These are phyloP conservation scores for Zizania palustris DNA, from an alignment of 202 grass and related monocot species.

Conservation along the genomic window DNA sequence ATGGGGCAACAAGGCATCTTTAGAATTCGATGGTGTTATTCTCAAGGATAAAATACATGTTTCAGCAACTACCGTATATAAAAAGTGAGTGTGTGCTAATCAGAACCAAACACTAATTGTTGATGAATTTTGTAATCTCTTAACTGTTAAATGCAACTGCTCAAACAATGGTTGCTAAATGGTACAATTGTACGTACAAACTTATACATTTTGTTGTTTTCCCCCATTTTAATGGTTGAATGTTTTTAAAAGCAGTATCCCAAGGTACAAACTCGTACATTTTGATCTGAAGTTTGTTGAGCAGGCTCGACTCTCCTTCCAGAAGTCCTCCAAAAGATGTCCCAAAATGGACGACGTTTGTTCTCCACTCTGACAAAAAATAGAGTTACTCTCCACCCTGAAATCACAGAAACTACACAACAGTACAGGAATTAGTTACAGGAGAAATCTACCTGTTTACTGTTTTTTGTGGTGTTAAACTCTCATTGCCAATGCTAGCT, in stretches of 20 bases:
- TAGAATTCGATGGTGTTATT: too few relatives aligned
- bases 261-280: conserved; percentile 53
- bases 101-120: neutral
- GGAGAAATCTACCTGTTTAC: conserved; percentile 53
- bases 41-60: neutral
- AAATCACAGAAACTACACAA: conserved; percentile 41
- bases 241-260: conserved; percentile 20
- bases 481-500: conserved; percentile 37
- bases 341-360: conserved; percentile 51
- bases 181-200: too few relatives aligned
- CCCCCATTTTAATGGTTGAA: neutral
- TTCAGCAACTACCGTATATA: conserved; percentile 18
- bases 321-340: conserved; percentile 51
- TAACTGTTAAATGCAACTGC: neutral
- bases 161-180: neutral
- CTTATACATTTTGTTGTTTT: neutral
- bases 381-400: conserved; percentile 22
- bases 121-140: neutral
- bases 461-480: conserved; percentile 42
- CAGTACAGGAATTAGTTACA: conserved; percentile 13
- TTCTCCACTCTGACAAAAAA: conserved; percentile 19
- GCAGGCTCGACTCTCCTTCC: conserved; percentile 49
- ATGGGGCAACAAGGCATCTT: conserved; percentile 10
- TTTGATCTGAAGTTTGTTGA: conserved; percentile 44
- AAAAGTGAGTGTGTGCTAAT: neutral